Conservation (phyloP, 176 grass and related monocot genomes). For the Zoysia japonica region DNA sequence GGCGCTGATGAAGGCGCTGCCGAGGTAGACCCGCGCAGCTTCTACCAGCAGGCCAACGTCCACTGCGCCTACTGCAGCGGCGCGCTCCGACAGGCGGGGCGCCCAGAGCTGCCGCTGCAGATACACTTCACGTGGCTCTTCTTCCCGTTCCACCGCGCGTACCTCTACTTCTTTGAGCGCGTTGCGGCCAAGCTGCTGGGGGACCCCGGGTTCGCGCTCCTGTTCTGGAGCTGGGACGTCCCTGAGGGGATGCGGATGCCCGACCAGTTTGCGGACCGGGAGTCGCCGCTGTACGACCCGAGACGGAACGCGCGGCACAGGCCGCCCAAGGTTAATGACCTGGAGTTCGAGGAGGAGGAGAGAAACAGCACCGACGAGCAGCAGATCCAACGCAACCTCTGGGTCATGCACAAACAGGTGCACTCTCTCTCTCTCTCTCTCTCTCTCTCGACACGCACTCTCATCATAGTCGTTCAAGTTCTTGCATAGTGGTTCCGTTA, state of each 20-base stretch:
- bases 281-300: slow-evolving; percentile 48
- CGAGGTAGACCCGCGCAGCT: slow-evolving; percentile 49
- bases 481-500: no score
- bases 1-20: slow-evolving; percentile 50
- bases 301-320: slow-evolving; percentile 32
- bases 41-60: slow-evolving; percentile 55
- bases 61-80: slow-evolving; percentile 69
- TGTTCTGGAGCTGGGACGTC: slow-evolving; percentile 64
- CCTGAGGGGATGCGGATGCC: slow-evolving; percentile 59
- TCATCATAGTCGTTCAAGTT: neutral
- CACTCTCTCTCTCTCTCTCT: no score
- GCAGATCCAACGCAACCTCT: slow-evolving; percentile 44
- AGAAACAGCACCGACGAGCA: slow-evolving; percentile 19
- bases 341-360: neutral
- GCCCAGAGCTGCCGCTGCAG: slow-evolving; percentile 26
- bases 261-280: slow-evolving; percentile 21
- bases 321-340: slow-evolving; percentile 38
- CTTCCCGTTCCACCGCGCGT: slow-evolving; percentile 57
- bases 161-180: slow-evolving; percentile 71
- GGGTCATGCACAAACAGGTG: slow-evolving; percentile 48
- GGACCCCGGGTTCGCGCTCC: slow-evolving; percentile 47
- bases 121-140: slow-evolving; percentile 66
- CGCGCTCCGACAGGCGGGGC: slow-evolving; percentile 44
- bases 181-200: slow-evolving; percentile 54
- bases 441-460: no score